Conservation (phyloP, 2,329 filamentous ascomycete genomes). For the Ceratocystis diversiconidia region DNA sequence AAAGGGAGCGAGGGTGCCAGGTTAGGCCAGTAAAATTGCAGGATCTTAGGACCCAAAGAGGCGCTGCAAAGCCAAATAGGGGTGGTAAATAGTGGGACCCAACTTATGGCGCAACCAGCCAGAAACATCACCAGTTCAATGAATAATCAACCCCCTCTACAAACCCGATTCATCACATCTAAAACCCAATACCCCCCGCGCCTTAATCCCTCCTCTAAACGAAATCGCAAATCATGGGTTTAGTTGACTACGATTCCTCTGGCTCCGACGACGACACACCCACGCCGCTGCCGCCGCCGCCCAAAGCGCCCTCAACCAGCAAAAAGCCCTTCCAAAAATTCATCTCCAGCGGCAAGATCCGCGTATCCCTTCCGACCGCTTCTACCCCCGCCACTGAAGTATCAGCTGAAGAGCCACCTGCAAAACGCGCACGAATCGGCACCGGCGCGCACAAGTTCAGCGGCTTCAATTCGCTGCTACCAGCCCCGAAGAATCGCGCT, state of each 20-base stretch:
- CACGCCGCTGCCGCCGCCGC: constrained; percentile 22
- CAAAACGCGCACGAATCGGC: constrained; percentile 53
- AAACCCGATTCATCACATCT: background rate
- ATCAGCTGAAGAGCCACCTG: constrained; percentile 37
- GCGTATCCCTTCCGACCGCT: constrained; percentile 54
- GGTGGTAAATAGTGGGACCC: no score
- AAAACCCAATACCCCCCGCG: background rate
- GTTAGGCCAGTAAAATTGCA: no score
- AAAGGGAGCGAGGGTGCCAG: no score
- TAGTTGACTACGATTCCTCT: constrained; percentile 66
- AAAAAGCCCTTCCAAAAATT: constrained; percentile 62
- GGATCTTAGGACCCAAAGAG: no score
- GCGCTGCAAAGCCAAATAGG: no score
- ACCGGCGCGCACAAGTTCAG: constrained; percentile 54
- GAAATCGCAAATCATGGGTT: constrained; percentile 41
- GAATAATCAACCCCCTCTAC: no score
- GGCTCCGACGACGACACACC: constrained; percentile 53
- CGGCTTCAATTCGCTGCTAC: constrained; percentile 75
- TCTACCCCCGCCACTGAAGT: constrained; percentile 27
- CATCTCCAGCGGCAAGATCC: constrained; percentile 73
- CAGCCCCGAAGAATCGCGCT: constrained; percentile 56
- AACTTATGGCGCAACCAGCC: no score
- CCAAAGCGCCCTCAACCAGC: constrained; percentile 24
- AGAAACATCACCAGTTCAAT: no score
- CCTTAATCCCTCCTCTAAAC: background rate